Percentiles rank a stretch among this genome's conserved stretches.
Evolutionary conservation across 2,329 filamentous ascomycete genomes (phyloP).

Genomic region (Pseudopithomyces chartarum): DNA sequence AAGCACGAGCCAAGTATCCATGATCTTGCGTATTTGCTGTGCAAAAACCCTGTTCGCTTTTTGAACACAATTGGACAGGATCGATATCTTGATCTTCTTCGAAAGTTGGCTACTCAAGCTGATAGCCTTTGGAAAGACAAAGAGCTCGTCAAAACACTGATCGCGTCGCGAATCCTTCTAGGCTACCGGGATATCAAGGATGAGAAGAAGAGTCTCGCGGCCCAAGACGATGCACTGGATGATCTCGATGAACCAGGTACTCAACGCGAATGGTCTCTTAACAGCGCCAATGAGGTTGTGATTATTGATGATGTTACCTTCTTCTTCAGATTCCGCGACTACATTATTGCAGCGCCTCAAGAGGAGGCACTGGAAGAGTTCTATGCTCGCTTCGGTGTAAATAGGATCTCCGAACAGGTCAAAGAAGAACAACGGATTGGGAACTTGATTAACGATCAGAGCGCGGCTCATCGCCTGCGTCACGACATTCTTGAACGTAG

Average conservation of each 20-base stretch:
- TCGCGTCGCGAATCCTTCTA: conserved; percentile 74
- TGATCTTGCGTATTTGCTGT: conserved; percentile 84
- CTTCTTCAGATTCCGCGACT: conserved; percentile 85
- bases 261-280: conserved; percentile 76
- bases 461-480: conserved; percentile 69
- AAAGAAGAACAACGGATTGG: conserved; percentile 79
- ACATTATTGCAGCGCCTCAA: conserved; percentile 83
- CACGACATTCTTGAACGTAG: conserved; percentile 86
- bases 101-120: conserved; percentile 77
- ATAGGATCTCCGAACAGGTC: conserved; percentile 75
- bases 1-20: conserved; percentile 87
- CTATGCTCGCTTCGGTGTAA: conserved; percentile 79
- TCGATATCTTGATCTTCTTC: conserved; percentile 83
- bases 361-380: conserved; percentile 86
- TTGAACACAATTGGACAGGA: conserved; percentile 81
- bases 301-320: conserved; percentile 55
- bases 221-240: conserved; percentile 50
- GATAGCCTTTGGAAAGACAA: conserved; percentile 76
- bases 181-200: conserved; percentile 75
- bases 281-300: conserved; percentile 77
- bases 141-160: conserved; percentile 77
- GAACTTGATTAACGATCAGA: conserved; percentile 67
- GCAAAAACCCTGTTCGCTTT: conserved; percentile 80
- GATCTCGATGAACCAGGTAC: conserved; percentile 51
- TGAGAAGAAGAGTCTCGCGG: conserved; percentile 54